These are phyloP conservation scores for Stephania yunnanensis DNA, from an alignment of 164 flowering plant species.

Conservation along the genomic window DNA sequence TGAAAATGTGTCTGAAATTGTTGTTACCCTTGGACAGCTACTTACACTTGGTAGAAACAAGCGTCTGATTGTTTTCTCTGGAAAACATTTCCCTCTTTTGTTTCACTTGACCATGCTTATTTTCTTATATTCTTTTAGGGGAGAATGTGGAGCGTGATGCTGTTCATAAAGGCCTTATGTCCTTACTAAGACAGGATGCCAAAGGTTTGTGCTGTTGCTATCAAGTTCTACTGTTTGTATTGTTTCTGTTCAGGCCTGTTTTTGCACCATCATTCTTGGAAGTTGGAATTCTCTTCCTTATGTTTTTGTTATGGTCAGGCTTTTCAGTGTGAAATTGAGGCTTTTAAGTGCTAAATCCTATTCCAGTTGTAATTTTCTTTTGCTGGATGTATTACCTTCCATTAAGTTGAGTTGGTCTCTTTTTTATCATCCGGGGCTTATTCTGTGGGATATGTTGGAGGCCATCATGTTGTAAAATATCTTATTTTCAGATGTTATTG, in stretches of 20 bases:
- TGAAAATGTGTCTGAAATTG: conserved; percentile 69
- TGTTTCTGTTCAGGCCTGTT: neutral
- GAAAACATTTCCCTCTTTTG: neutral
- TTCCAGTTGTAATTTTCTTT: neutral
- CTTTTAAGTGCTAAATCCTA: too few relatives aligned
- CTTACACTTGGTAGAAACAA: conserved; percentile 55
- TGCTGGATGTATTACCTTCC: neutral
- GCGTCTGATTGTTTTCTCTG: neutral
- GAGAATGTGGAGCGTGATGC: conserved; percentile 98
- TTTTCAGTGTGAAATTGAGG: too few relatives aligned
- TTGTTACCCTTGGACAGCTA: conserved; percentile 78
- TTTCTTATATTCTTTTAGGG: conserved; percentile 34
- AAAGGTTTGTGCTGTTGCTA: conserved; percentile 43
- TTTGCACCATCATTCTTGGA: neutral
- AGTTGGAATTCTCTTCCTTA: neutral
- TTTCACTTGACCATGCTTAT: conserved; percentile 8
- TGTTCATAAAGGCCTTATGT: conserved; percentile 85
- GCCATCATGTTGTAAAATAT: neutral
- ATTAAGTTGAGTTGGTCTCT: neutral
- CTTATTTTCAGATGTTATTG: neutral
- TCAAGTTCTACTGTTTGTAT: neutral
- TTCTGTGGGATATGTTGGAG: too few relatives aligned
- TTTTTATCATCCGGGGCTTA: neutral
- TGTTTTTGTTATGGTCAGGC: too few relatives aligned
- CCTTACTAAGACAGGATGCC: conserved; percentile 82